phyloP scores from a whole-genome alignment of 352 stramenopile genomes.

The Globisporangium viniferum region DNA sequence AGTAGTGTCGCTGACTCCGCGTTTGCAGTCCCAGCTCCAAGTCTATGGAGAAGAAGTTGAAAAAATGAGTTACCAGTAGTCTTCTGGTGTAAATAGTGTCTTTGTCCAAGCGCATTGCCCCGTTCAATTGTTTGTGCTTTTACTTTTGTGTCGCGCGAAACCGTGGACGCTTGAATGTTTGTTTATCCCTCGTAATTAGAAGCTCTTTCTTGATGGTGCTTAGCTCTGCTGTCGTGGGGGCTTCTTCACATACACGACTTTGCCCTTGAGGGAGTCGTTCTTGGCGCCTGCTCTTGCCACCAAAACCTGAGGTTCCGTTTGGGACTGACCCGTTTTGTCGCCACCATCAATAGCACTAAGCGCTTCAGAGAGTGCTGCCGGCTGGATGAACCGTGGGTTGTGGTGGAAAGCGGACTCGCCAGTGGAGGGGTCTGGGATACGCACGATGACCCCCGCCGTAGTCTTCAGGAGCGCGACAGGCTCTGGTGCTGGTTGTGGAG shows the following conservation, averaged over 20 bases:
- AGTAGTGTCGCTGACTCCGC: not conserved
- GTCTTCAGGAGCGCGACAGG: slow-evolving; percentile 45
- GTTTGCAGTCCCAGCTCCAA: not conserved
- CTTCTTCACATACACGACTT: slow-evolving; percentile 64
- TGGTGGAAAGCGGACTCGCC: slow-evolving; percentile 41
- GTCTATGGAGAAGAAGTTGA: slow-evolving; percentile 2
- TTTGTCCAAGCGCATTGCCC: not conserved
- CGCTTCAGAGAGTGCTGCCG: slow-evolving; percentile 8
- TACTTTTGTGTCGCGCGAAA: not conserved
- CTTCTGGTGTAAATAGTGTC: slow-evolving; percentile 8
- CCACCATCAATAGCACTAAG: slow-evolving; percentile 9
- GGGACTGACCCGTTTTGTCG: not conserved
- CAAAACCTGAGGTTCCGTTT: slow-evolving; percentile 18
- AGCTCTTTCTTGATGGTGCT: not conserved
- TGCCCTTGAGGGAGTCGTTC: slow-evolving; percentile 49
- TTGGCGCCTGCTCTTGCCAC: slow-evolving; percentile 33
- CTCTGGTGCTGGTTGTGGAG: slow-evolving; percentile 25
- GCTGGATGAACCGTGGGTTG: slow-evolving; percentile 31
- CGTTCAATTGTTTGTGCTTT: not conserved
- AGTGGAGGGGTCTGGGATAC: slow-evolving; percentile 22
- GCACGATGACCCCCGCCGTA: slow-evolving; percentile 47
- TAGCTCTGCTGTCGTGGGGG: slow-evolving; percentile 15
- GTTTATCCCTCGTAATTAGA: not conserved
- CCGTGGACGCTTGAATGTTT: not conserved
- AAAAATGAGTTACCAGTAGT: slow-evolving; percentile 6